These are phyloP conservation scores for Selenicereus undatus DNA, from an alignment of 148 eudicot genomes.

Conservation along the genomic window DNA sequence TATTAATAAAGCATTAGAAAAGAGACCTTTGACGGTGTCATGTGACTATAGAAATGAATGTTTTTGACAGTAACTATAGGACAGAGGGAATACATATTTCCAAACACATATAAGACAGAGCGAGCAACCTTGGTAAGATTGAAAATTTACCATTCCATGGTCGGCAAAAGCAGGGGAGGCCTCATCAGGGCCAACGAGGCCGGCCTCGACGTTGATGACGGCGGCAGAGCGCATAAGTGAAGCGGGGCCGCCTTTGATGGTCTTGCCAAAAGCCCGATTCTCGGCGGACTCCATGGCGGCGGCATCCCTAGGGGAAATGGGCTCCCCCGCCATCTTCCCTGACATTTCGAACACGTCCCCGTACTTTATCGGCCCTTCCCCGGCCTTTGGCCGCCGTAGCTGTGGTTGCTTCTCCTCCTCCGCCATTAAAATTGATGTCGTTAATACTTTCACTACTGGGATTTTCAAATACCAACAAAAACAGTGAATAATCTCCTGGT, in stretches of 20 bases:
- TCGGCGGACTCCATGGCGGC: constrained; percentile 68
- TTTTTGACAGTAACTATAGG: too few relatives aligned
- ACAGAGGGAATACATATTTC: too few relatives aligned
- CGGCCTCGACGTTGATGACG: constrained; percentile 38
- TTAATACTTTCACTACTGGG: neutral
- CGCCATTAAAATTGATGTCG: neutral
- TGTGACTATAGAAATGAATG: too few relatives aligned
- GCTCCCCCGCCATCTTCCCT: constrained; percentile 45
- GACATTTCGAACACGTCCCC: constrained; percentile 59
- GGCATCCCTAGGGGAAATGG: constrained; percentile 61
- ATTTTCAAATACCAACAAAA: neutral
- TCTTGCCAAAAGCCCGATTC: constrained; percentile 46
- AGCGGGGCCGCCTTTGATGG: constrained; percentile 56
- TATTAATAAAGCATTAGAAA: too few relatives aligned
- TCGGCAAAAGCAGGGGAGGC: neutral
- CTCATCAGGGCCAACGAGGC: constrained; percentile 29
- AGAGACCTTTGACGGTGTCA: too few relatives aligned
- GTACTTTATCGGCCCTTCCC: constrained; percentile 37
- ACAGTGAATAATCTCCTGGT: neutral
- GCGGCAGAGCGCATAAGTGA: constrained; percentile 68
- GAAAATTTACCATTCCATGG: neutral
- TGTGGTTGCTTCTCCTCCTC: neutral
- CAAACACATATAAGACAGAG: too few relatives aligned
- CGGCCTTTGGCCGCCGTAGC: constrained; percentile 9
- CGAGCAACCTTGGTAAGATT: neutral